These are phyloP conservation scores for Colletotrichum cuscutae DNA, from an alignment of 2,329 filamentous ascomycete genomes.

Conservation along the genomic window DNA sequence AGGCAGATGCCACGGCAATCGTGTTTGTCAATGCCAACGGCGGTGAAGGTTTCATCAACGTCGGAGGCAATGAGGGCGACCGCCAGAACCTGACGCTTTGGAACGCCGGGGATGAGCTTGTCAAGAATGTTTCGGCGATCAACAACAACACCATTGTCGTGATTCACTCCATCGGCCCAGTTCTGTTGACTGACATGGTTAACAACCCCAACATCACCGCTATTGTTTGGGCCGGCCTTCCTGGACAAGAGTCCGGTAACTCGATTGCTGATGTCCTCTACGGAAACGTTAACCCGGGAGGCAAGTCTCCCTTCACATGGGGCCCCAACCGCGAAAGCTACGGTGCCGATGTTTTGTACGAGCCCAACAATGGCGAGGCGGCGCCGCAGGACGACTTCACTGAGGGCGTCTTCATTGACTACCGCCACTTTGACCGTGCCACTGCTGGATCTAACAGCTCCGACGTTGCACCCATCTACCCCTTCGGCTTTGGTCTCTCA, in stretches of 20 bases:
- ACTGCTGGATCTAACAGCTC: conserved; percentile 45
- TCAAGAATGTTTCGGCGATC: conserved; percentile 80
- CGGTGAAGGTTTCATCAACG: conserved; percentile 86
- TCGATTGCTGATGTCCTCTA: conserved; percentile 86
- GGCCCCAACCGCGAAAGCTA: conserved; percentile 75
- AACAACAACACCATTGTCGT: conserved; percentile 94
- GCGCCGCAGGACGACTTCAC: conserved; percentile 79
- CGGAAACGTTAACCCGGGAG: conserved; percentile 80
- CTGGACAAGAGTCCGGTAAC: conserved; percentile 86
- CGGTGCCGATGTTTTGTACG: conserved; percentile 72
- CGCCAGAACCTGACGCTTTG: conserved; percentile 93
- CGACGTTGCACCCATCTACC: conserved; percentile 73
- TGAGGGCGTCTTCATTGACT: conserved; percentile 86
- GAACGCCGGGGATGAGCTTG: conserved; percentile 82
- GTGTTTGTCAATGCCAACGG: conserved; percentile 91
- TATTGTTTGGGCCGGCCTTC: conserved; percentile 83
- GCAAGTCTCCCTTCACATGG: conserved; percentile 84
- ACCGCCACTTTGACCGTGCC: conserved; percentile 77
- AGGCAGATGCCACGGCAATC: conserved; percentile 76
- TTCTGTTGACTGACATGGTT: conserved; percentile 80
- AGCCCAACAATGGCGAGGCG: conserved; percentile 73
- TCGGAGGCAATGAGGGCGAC: conserved; percentile 88
- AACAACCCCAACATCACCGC: conserved; percentile 83
- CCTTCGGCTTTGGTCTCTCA: conserved; percentile 83
- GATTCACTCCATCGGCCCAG: conserved; percentile 85